Conservation (phyloP, 306 rosid species). For the Acacia crassicarpa region DNA sequence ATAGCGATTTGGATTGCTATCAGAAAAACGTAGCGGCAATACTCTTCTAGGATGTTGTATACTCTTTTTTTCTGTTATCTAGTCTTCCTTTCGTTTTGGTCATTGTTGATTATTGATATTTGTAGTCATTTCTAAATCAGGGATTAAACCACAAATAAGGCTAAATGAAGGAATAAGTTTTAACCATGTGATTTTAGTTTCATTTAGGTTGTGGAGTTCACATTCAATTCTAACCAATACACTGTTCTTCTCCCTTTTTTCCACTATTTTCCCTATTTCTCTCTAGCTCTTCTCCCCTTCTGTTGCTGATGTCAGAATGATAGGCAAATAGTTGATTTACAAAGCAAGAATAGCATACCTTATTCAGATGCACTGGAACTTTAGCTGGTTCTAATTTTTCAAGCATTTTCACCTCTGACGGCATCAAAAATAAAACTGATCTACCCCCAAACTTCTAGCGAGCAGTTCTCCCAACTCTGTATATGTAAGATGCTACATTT, state of each 20-base stretch:
- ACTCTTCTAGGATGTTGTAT: neutral
- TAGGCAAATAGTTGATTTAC: neutral
- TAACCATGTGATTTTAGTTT: neutral
- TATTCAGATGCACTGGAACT: slow-evolving; percentile 64
- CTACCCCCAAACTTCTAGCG: slow-evolving; percentile 75
- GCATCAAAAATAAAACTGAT: slow-evolving; percentile 76
- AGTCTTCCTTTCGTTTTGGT: neutral
- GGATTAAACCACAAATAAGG: neutral
- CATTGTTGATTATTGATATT: neutral
- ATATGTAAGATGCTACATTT: slow-evolving; percentile 81
- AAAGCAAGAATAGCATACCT: slow-evolving; percentile 50
- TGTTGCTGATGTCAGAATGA: neutral
- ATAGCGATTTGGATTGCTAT: too few relatives aligned
- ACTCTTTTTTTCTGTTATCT: neutral
- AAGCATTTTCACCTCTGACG: slow-evolving; percentile 81
- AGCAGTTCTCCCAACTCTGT: slow-evolving; percentile 98
- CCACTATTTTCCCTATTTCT: neutral
- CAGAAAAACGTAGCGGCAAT: neutral
- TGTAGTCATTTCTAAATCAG: neutral
- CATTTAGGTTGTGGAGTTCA: neutral
- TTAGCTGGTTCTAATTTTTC: slow-evolving; percentile 69
- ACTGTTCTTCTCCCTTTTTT: neutral
- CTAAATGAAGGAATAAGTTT: neutral
- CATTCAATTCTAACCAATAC: neutral
- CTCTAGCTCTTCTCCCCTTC: neutral